Conservation (phyloP, 2,329 filamentous ascomycete genomes). For the Dactylellina parvicollis region DNA sequence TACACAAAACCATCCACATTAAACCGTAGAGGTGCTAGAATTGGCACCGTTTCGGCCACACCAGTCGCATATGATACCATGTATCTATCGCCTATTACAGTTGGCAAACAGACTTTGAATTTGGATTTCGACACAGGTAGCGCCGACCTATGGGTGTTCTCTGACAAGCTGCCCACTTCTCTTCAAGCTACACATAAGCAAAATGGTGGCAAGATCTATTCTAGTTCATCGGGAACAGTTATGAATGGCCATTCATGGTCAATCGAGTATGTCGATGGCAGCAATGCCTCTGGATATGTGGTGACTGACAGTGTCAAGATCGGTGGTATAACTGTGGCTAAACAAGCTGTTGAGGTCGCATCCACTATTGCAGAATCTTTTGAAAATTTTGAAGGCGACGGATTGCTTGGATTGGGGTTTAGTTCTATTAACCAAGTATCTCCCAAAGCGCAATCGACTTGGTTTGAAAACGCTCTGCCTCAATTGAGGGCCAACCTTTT, state of each 20-base stretch:
- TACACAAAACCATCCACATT: slow-evolving; percentile 33
- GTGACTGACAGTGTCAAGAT: slow-evolving; percentile 75
- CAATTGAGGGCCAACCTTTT: slow-evolving; percentile 66
- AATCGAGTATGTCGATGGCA: slow-evolving; percentile 76
- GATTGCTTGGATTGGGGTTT: slow-evolving; percentile 74
- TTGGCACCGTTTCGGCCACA: slow-evolving; percentile 60
- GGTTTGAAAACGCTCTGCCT: slow-evolving; percentile 75
- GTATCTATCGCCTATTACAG: slow-evolving; percentile 75
- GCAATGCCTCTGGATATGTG: slow-evolving; percentile 71
- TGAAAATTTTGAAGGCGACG: slow-evolving; percentile 69
- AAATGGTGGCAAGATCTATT: slow-evolving; percentile 63
- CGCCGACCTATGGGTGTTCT: slow-evolving; percentile 79
- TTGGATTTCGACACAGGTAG: slow-evolving; percentile 81
- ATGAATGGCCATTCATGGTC: slow-evolving; percentile 67
- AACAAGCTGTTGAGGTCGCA: slow-evolving; percentile 75
- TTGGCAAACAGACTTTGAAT: slow-evolving; percentile 75
- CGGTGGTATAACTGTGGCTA: slow-evolving; percentile 70
- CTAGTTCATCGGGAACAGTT: slow-evolving; percentile 64
- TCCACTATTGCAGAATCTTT: slow-evolving; percentile 70
- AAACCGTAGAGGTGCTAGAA: slow-evolving; percentile 16
- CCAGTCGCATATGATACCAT: slow-evolving; percentile 74
- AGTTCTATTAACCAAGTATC: slow-evolving; percentile 69
- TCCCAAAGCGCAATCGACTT: slow-evolving; percentile 74
- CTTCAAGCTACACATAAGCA: slow-evolving; percentile 65
- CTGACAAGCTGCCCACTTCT: slow-evolving; percentile 66